Evolutionary conservation across 441 rosid genomes (phyloP).

Genomic region (Arabidopsis hybrid): DNA sequence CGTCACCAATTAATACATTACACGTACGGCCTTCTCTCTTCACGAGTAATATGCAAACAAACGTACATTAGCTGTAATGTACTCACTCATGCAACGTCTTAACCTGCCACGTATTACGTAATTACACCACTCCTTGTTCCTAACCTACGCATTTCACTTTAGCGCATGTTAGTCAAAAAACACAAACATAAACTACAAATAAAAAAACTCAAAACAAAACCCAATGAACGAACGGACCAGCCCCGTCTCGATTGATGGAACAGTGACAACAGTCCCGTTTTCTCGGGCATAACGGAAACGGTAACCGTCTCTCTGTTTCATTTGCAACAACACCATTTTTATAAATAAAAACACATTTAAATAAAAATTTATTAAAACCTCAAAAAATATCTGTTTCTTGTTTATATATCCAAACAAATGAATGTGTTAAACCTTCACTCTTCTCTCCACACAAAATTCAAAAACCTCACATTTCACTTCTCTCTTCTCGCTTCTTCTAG

Average conservation of each 20-base stretch:
- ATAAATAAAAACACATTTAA: too few relatives aligned
- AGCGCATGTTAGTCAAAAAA: conserved; percentile 22
- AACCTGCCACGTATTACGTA: conserved; percentile 35
- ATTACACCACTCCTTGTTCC: not conserved
- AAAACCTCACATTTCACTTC: conserved; percentile 6
- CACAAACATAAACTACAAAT: not conserved
- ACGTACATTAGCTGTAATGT: conserved; percentile 41
- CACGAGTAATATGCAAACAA: conserved; percentile 42
- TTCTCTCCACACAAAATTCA: conserved; percentile 30
- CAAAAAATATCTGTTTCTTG: conserved; percentile 47
- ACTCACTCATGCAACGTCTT: conserved; percentile 28
- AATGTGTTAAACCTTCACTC: conserved; percentile 43
- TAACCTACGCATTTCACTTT: conserved; percentile 7
- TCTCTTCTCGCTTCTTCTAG: conserved; percentile 7
- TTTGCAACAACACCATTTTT: conserved; percentile 17
- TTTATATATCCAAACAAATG: conserved; percentile 68
- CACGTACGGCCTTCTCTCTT: conserved; percentile 39
- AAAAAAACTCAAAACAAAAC: not conserved
- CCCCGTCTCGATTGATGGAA: conserved; percentile 31
- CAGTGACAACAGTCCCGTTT: conserved; percentile 51
- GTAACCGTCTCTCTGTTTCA: conserved; percentile 44
- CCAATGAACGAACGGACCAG: not conserved
- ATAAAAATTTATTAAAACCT: not conserved
- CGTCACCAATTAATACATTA: too few relatives aligned
- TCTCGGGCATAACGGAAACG: conserved; percentile 51